Base-by-base conservation (phyloP, 345 rosid genomes). In the Camelina sativa region DNA sequence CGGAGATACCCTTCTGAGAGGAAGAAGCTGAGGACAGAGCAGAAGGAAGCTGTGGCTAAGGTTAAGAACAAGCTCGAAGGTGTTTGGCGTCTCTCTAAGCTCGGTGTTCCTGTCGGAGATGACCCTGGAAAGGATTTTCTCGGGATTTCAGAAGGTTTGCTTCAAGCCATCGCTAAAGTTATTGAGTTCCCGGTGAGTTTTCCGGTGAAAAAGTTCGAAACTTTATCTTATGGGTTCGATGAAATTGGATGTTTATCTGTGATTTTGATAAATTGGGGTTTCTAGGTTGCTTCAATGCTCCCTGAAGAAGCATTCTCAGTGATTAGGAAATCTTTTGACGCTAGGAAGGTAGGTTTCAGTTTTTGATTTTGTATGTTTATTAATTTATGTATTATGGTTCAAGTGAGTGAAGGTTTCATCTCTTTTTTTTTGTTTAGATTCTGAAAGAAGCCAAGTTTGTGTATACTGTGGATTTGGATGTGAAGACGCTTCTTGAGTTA, bases 1-100 rank as follows among this genome's bases (percentile, higher is more conserved):
- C 86, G 80, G 75, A 80, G 97, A 73, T 94, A 94, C 75, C 98
- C 98, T 11, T 94, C 98, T 0, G 98, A 94, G 88, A 91, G 93
- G 85, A 94, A 80, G 83, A 91, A 88, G 84, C 85, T 94, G 55
- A 88, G 80, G 16, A 65, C 78, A 71, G 83, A 78, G 84, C 93
- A 80, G 70, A 85, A 87, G 48, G 85, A 85, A 71, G 79, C 86
- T 53, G 76, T 78, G 16, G 58, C 78, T 7, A 79, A 75, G 4
- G 87, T 86, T 71, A 62, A 82, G 63, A 53, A 90, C 88, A 94
- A 88, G 78, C 86, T 94, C 65, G 83, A 84, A 13, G 98, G 98
- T 25, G 65, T 85, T 63, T 94, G 98, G 98, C 82, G 93, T 69
- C 86, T 94, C 53, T 94, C 89, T 37, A 87, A 88, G 79, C 97